phyloP scores from a whole-genome alignment of 2,329 filamentous ascomycete species.

The Beauveria medogensis region DNA sequence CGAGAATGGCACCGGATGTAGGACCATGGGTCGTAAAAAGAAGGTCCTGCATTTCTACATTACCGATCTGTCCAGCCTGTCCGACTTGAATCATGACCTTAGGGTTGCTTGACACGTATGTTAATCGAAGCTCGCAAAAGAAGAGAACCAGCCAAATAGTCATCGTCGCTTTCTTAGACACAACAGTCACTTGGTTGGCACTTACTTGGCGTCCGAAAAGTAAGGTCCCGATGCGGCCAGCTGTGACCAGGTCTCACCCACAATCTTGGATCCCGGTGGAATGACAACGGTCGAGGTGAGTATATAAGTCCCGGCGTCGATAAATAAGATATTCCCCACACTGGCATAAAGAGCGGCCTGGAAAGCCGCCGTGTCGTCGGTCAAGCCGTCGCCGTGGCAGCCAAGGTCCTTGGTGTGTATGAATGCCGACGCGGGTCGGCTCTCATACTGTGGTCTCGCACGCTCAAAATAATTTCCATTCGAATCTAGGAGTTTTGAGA shows the following conservation, averaged over 20 bases:
- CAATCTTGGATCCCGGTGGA: slow-evolving; percentile 33
- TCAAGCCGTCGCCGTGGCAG: neutral
- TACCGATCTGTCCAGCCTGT: slow-evolving; percentile 47
- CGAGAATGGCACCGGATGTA: slow-evolving; percentile 58
- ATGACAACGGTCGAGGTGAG: slow-evolving; percentile 37
- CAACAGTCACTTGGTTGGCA: too few relatives aligned
- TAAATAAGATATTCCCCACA: slow-evolving; percentile 15
- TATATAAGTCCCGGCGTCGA: slow-evolving; percentile 37
- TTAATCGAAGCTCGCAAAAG: neutral
- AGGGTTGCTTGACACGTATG: slow-evolving; percentile 29
- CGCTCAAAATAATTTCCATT: slow-evolving; percentile 32
- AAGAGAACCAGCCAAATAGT: too few relatives aligned
- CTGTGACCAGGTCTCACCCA: slow-evolving; percentile 36
- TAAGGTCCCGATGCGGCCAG: slow-evolving; percentile 39
- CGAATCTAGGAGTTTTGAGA: neutral
- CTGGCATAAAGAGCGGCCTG: neutral
- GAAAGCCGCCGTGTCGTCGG: neutral
- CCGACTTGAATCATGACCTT: slow-evolving; percentile 59
- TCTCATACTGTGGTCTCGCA: slow-evolving; percentile 47
- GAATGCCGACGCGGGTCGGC: neutral
- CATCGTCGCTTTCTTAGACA: too few relatives aligned
- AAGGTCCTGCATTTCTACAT: slow-evolving; percentile 63
- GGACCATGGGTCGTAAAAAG: slow-evolving; percentile 59
- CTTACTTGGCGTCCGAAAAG: slow-evolving; percentile 25
- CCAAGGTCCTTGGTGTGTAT: neutral